Base-by-base conservation (phyloP, 2,329 filamentous ascomycete genomes). In the Hymenoscyphus scutula region DNA sequence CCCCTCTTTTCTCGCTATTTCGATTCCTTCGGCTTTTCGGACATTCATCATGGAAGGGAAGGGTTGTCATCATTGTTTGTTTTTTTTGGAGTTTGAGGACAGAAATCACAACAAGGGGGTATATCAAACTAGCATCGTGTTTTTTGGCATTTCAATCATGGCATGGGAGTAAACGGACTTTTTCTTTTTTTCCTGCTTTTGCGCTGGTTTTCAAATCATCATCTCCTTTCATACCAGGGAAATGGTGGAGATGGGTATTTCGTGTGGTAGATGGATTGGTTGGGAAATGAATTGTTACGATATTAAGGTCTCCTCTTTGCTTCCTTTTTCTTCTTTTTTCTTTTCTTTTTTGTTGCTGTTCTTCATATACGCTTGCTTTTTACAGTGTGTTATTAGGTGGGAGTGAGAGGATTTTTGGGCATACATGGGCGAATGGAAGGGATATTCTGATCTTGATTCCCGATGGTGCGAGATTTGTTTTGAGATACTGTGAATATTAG, bases 211-310 rank as follows among this genome's bases (percentile, higher is more conserved):
- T 13, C n/a, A 34, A 34, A 13, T 8, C 32, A 34, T 34, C 10
- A n/a, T n/a, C n/a, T n/a, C n/a, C n/a, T n/a, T n/a, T n/a, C n/a
- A n/a, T n/a, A 3, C 32, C 32, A 13, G 13, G 32, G 32, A 34
- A 34, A 8, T 34, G 32, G 32, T 8, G 32, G 7, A 11, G 32
- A 34, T 34, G 32, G 32, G 45, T 3, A 51, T 51, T 51, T 51
- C 23, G 17, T 25, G 5, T 45, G 48, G 51, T 54, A 6, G 51
- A 29, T 54, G 51, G 25, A 25, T 10, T 54, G 51, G 41, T 48
- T 19, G 51, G 51, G 51, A n/a, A 54, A 32, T 15, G 51, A 54
- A 54, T 25, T 54, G 51, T 29, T 54, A 54, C 51, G 51, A 54
- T 54, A 54, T 54, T 27, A 25, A 29, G 51, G 51, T 29, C 25